phyloP scores from a whole-genome alignment of 2,329 filamentous ascomycete species.

The Knoxdaviesia capensis region DNA sequence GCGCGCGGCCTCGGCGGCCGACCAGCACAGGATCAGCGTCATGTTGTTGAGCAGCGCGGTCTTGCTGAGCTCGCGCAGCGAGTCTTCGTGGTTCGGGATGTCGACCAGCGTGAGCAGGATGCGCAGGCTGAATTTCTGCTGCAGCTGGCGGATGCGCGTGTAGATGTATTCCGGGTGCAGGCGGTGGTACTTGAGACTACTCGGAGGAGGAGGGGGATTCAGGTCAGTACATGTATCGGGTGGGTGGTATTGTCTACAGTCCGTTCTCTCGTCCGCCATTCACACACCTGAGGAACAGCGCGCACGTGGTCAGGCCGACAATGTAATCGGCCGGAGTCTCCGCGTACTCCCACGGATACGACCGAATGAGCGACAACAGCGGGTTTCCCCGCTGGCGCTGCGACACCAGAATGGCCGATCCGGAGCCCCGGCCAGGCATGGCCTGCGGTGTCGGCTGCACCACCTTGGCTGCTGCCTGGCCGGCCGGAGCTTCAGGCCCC shows the following conservation, averaged over 20 bases:
- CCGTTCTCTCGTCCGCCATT: not conserved
- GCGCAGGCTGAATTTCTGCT: constrained; percentile 70
- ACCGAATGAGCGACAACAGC: constrained; percentile 62
- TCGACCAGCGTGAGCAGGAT: constrained; percentile 83
- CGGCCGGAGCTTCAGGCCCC: constrained; percentile 12
- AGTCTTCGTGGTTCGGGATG: constrained; percentile 83
- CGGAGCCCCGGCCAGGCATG: constrained; percentile 42
- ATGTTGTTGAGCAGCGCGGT: constrained; percentile 84
- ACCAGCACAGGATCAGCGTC: constrained; percentile 87
- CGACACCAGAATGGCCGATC: constrained; percentile 73
- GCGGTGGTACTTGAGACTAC: constrained; percentile 80
- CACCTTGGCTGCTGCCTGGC: constrained; percentile 29
- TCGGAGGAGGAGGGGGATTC: not conserved
- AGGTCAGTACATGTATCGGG: not conserved
- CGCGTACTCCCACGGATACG: constrained; percentile 86
- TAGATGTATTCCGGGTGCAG: constrained; percentile 97
- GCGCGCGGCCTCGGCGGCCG: constrained; percentile 74
- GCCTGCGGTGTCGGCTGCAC: constrained; percentile 80
- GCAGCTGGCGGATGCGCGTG: constrained; percentile 67
- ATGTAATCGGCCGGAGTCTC: constrained; percentile 94
- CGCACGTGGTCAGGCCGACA: constrained; percentile 70
- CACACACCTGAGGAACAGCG: constrained; percentile 54
- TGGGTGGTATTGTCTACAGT: not conserved
- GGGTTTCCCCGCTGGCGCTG: constrained; percentile 90
- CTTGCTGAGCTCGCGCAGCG: constrained; percentile 75